Conservation (phyloP, 441 rosid species). For the Kokia cookei region DNA sequence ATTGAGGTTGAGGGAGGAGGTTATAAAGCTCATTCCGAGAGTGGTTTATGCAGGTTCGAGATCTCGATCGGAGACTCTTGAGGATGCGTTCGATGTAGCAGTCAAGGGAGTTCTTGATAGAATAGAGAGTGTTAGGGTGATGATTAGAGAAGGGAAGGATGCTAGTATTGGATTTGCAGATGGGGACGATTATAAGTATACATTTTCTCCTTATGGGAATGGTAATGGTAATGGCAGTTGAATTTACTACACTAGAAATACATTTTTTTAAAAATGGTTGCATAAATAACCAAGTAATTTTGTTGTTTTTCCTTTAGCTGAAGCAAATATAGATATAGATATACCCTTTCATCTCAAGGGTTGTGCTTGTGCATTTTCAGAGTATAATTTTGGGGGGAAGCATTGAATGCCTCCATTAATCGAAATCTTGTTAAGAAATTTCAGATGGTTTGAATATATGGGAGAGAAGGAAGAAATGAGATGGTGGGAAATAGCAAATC, state of each 20-base stretch:
- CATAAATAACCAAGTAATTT: neutral
- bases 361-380: neutral
- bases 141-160: constrained; percentile 47
- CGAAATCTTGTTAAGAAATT: too few species aligned
- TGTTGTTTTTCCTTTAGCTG: neutral
- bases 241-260: neutral
- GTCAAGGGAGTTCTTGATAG: constrained; percentile 60
- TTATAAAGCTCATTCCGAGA: constrained; percentile 54
- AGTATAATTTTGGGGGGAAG: neutral
- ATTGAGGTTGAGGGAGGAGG: constrained; percentile 54
- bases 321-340: neutral
- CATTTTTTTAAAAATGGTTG: neutral
- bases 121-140: constrained; percentile 42
- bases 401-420: neutral
- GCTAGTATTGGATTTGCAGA: constrained; percentile 55
- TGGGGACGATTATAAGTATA: constrained; percentile 54
- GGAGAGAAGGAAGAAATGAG: too few species aligned
- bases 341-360: neutral
- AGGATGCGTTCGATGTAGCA: constrained; percentile 83
- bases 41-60: constrained; percentile 60
- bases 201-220: constrained; percentile 48
- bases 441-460: too few species aligned
- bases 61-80: constrained; percentile 26
- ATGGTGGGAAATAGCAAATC: too few species aligned
- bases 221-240: constrained; percentile 9